A percentile compares a stretch with the other conserved stretches of the same genome.
phyloP scores from a whole-genome alignment of 164 flowering plant species.

The Sedum album region DNA sequence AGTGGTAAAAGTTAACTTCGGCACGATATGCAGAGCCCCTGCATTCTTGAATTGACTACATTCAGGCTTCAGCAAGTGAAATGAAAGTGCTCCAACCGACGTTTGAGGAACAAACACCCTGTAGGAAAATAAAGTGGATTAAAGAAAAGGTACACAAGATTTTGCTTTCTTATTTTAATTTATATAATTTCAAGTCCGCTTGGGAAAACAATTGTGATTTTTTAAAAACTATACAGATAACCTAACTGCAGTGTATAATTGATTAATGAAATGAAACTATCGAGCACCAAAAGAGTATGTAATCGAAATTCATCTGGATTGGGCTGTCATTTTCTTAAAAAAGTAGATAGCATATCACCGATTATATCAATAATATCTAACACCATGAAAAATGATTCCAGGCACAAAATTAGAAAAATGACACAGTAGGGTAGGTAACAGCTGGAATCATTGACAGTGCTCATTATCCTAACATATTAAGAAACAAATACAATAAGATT shows the following conservation, averaged over 20 bases:
- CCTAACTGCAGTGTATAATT: background rate
- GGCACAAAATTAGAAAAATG: background rate
- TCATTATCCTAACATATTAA: background rate
- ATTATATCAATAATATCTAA: background rate
- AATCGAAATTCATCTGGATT: background rate
- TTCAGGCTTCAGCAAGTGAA: background rate
- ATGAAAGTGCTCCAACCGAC: background rate
- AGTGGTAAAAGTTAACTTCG: background rate
- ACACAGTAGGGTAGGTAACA: background rate
- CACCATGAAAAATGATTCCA: background rate
- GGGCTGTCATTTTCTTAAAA: background rate
- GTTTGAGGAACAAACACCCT: background rate
- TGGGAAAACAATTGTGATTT: background rate
- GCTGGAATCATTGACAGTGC: slow-evolving; percentile 1
- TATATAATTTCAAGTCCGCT: background rate
- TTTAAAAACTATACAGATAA: background rate
- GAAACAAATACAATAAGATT: background rate
- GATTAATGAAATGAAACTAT: background rate
- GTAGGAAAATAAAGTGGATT: background rate
- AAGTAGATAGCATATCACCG: background rate
- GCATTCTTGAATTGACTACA: background rate
- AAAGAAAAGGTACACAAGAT: background rate
- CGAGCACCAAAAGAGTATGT: background rate
- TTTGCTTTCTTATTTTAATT: background rate
- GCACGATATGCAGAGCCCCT: no score